Evolutionary conservation across 441 rosid species (phyloP), one percentile per base, ranked within the genome.

Genomic region (Corymbia citriodora): DNA sequence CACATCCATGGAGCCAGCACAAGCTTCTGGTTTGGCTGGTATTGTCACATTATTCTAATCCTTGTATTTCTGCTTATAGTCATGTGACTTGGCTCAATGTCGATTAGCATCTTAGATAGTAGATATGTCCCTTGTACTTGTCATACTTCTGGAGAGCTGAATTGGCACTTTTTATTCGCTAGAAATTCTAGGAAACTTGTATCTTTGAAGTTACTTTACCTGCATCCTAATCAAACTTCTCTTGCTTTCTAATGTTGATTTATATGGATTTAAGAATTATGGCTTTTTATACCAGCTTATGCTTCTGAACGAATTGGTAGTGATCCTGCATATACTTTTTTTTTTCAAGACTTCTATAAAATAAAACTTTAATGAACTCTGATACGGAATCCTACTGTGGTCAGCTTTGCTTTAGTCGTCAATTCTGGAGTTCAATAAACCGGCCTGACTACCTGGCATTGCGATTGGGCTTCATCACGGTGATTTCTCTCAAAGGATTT

Each of bases 1-100:
- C 96, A 89, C 97, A 95, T 92, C 97, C 97, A 48, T 96, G 97
- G 97, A 96, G 97, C 93, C 94, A 91, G 89, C 93, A 93, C 89
- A 90, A 91, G 92, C 92, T 94, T 91, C 92, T 95, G 89, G 96
- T 95, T 92, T 96, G 97, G 97, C 94, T 96, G 97, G 97, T 96
- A 94, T 50, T 10, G n/a, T 72, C 72, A 65, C 53, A 14, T 74
- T 21, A 74, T 79, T 40, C 85, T 40, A 79, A 40, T 79, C n/a
- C 85, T 79, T 79, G 52, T 25, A 40, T 40, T 25, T 40, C 50
- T 40, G 23, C n/a, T 45, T 40, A 23, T 21, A 40, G 52, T 40
- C 52, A 79, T 79, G 17, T 79, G 85, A 79, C 52, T 40, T 79
- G 29, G 85, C 85, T 79, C 85, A 40, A 40, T 74, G 85, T 40